Conservation (phyloP, 805 yeast genomes). For the Starmerella scarabaei region DNA sequence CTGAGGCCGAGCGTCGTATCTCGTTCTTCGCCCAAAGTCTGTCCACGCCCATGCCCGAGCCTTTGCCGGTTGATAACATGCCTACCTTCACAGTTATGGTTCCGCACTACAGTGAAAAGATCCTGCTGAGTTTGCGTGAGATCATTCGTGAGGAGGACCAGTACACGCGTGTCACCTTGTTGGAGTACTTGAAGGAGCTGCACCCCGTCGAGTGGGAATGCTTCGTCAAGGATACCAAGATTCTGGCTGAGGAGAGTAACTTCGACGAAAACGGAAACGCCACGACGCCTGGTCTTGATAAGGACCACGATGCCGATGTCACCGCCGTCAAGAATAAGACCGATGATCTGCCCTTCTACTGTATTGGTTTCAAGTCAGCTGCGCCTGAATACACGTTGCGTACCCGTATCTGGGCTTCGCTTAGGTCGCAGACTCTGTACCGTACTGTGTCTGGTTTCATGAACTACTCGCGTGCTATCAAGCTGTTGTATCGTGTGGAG, state of each 20-base stretch:
- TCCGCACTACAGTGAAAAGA: conserved; percentile 94
- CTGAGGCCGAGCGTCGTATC: conserved; percentile 99
- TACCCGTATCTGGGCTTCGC: conserved; percentile 97
- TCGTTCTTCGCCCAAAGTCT: conserved; percentile 98
- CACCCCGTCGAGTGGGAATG: conserved; percentile 98
- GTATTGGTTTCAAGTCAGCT: conserved; percentile 94
- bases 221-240: conserved; percentile 90
- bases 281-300: conserved; percentile 16
- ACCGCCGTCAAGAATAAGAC: conserved; percentile 72
- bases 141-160: conserved; percentile 96
- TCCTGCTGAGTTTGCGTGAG: conserved; percentile 81
- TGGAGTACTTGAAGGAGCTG: conserved; percentile 87
- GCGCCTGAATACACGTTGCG: conserved; percentile 93
- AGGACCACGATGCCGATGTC: conserved; percentile 38
- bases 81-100: conserved; percentile 95
- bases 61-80: conserved; percentile 98
- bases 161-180: conserved; percentile 82
- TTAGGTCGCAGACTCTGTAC: conserved; percentile 91
- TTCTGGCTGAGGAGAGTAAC: conserved; percentile 85
- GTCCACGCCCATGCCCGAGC: conserved; percentile 98
- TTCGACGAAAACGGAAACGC: conserved; percentile 39
- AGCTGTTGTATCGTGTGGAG: conserved; percentile 84
- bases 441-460: conserved; percentile 96
- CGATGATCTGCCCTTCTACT: conserved; percentile 86
- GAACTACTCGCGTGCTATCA: conserved; percentile 96